Evolutionary conservation across 352 stramenopile species (phyloP).

Genomic region (Thraustochytrium sp.): DNA sequence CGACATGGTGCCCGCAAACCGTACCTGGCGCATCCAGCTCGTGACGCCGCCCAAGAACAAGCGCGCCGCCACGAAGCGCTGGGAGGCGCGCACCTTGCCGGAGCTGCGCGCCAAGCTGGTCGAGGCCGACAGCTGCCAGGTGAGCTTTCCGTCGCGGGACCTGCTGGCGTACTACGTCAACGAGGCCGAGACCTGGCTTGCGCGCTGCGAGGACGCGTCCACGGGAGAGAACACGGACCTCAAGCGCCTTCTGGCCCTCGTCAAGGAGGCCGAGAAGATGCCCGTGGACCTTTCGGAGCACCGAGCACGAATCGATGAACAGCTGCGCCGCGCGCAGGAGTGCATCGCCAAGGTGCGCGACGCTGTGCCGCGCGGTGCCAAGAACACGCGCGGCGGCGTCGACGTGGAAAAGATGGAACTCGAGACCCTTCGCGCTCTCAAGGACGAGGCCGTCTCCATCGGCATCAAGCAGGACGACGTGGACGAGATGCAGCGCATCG

Average conservation of each 20-base stretch:
- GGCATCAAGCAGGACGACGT: constrained; percentile 11
- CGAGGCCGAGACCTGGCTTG: background rate
- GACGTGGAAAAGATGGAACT: constrained; percentile 38
- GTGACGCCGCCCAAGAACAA: background rate
- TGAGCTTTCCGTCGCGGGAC: background rate
- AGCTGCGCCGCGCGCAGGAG: constrained; percentile 21
- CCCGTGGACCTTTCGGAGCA: constrained; percentile 10
- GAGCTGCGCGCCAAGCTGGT: background rate
- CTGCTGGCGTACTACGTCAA: background rate
- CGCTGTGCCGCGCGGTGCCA: background rate
- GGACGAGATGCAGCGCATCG: background rate
- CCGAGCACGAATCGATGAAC: background rate
- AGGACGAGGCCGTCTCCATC: constrained; percentile 11
- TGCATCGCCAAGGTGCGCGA: constrained; percentile 24
- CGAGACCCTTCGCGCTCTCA: constrained; percentile 7
- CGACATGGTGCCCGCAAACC: background rate
- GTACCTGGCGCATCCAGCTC: background rate
- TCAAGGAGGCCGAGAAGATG: background rate
- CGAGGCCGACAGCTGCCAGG: background rate
- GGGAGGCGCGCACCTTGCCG: background rate
- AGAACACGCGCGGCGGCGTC: background rate
- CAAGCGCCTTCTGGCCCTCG: background rate
- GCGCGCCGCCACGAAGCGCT: background rate
- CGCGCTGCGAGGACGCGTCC: background rate
- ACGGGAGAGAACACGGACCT: background rate